A percentile compares a stretch with the other conserved stretches of the same genome.
Conservation (phyloP, 2,329 filamentous ascomycete species). For the Mycosphaerella arachidis region DNA sequence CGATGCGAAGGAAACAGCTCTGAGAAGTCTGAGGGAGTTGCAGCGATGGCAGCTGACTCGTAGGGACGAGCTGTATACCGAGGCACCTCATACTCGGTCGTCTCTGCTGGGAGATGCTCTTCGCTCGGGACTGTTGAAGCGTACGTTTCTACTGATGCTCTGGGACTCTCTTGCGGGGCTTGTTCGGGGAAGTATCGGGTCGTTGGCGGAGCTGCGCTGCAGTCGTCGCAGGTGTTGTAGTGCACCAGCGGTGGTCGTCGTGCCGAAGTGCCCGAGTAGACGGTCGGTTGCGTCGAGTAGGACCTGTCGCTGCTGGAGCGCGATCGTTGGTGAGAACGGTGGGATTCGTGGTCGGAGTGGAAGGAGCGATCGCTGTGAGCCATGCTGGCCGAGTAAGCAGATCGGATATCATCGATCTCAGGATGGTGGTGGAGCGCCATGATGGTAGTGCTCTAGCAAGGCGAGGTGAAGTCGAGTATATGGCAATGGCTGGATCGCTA, state of each 20-base stretch:
- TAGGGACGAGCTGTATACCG: constrained; percentile 59
- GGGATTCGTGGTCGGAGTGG: constrained; percentile 23
- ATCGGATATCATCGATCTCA: constrained; percentile 28
- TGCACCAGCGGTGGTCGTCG: constrained; percentile 25
- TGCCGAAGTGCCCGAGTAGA: constrained; percentile 21
- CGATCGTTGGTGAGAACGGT: constrained; percentile 17
- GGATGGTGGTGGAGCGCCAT: constrained; percentile 29
- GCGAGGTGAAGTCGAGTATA: constrained; percentile 7
- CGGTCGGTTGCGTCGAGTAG: constrained; percentile 27
- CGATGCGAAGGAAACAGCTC: constrained; percentile 81
- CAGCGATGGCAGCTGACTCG: constrained; percentile 52
- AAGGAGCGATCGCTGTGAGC: constrained; percentile 19
- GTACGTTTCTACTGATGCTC: constrained; percentile 72
- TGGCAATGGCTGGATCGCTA: background rate
- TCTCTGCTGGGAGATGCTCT: constrained; percentile 48
- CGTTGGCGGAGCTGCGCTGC: constrained; percentile 14
- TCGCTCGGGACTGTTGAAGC: constrained; percentile 66
- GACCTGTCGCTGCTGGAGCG: constrained; percentile 23
- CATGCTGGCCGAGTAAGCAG: constrained; percentile 19
- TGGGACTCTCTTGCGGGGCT: constrained; percentile 37
- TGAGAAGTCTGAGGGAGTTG: constrained; percentile 76
- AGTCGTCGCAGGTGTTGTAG: constrained; percentile 25
- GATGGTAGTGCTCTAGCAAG: constrained; percentile 2
- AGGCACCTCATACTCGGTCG: constrained; percentile 54
- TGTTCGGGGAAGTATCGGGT: constrained; percentile 22